Conservation (phyloP, 1,284 basidiomycete species). For the Rhodotorula sp. region DNA sequence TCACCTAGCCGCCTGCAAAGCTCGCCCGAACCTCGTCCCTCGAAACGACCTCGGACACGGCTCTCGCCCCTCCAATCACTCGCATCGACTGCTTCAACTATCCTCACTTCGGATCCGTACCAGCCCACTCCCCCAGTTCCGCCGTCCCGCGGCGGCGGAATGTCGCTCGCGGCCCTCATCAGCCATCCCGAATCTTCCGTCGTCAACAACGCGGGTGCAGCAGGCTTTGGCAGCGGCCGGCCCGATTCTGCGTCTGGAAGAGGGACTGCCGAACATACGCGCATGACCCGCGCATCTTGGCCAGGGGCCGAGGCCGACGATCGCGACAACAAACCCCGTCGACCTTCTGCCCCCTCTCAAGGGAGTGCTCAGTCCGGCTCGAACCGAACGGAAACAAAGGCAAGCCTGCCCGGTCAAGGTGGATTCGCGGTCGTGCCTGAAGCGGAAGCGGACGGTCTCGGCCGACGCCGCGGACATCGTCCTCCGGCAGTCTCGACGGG, state of each 20-base stretch:
- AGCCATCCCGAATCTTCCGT: neutral
- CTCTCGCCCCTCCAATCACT: neutral
- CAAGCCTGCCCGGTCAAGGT: no score
- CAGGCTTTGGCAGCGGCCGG: neutral
- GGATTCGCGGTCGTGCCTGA: neutral
- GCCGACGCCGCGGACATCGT: slow-evolving; percentile 22
- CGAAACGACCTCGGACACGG: neutral
- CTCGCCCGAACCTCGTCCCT: neutral
- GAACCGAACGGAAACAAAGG: neutral
- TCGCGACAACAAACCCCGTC: no score
- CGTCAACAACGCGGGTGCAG: neutral
- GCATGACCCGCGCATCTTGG: no score
- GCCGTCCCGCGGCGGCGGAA: neutral
- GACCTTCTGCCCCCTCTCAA: no score
- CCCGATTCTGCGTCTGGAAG: neutral
- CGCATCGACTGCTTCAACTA: neutral
- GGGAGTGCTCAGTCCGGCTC: neutral
- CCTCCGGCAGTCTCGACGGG: slow-evolving; percentile 23
- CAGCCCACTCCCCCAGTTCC: neutral
- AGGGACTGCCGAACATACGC: neutral
- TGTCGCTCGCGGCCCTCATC: neutral
- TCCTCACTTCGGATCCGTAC: neutral
- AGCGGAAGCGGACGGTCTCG: neutral
- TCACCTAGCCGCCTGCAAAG: neutral
- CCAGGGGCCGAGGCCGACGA: no score